Evolutionary conservation across 306 rosid species (phyloP), one percentile per base, ranked within the genome.

Genomic region (Coriaria nepalensis): DNA sequence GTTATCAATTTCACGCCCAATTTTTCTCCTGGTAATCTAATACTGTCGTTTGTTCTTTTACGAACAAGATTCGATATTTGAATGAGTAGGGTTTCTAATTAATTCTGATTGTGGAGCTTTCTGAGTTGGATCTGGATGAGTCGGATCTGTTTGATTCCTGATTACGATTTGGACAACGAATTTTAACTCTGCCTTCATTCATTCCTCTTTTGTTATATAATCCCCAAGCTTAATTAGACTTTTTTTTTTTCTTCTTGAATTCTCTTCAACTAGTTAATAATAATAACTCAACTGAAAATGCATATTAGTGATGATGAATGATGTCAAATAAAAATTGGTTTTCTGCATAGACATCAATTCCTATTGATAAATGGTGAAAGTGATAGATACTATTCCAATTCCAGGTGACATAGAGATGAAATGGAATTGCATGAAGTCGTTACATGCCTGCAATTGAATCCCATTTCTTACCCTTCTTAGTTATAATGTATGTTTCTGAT

Each of bases 51-150:
- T 14, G 20, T 29, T 45, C 20, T 43, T 43, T 43, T 8, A 10
- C n/a, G 47, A 14, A 4, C 7, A 9, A 13, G 0, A 5, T 45
- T 8, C 14, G 29, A 13, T 45, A 45, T 8, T 10, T 14, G 5
- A n/a, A n/a, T 10, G 5, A 14, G 11, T 45, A 7, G 49, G 49
- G 14, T 45, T 29, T 45, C 29, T 45, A 52, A 53, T n/a, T n/a
- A n/a, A 36, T 40, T 7, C 15, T 40, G n/a, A 2, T 7, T 37
- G 32, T n/a, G 10, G 29, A 6, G 20, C 13, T 52, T 41, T 37
- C 36, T 37, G 36, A 37, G 5, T 37, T 53, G 48, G 59, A 53
- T 53, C 47, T 53, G 0, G 49, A 5, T 53, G 44, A 2, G 11
- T 6, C 15, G 5, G 6, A 40, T 37, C 9, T 35, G 40, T 40